Evolutionary conservation across 2,329 filamentous ascomycete genomes (phyloP), one percentile per base, ranked within the genome.

Genomic region (Fusarium sp.): DNA sequence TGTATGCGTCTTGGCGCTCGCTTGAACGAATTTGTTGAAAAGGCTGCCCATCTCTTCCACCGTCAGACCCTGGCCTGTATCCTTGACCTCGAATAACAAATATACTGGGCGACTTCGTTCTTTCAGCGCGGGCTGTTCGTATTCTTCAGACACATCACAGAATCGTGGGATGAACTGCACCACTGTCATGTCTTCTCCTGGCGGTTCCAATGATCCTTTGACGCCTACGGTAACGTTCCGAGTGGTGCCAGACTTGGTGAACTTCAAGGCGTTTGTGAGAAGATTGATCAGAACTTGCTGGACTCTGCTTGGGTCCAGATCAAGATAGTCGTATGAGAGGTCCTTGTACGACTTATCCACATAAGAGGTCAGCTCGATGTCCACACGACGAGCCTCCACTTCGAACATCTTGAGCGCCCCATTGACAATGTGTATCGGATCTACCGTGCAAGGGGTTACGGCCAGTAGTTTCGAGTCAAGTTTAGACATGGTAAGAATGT

Each of bases 251-350:
- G 83, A 83, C 34, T 88, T 88, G 1, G 92, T 95, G 73, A 94
- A 95, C 72, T 95, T 95, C 76, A 95, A 89, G 0, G 91, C 91
- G 71, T 95, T 95, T 9, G 91, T 92, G 10, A 92, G 86, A 2
- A 95, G 83, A 70, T 95, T 95, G 75, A 95, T 93, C 5, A 94
- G 81, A 1, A 94, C 90, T 76, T 95, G 92, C 50, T 91, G 85
- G 48, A 95, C 88, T 23, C 92, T 85, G 17, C 89, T 91, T 0
- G 92, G 89, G 74, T 95, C 92, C 26, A 93, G 77, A 32, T 83
- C 79, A 4, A 94, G 86, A 82, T 88, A 93, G 34, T 90, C 86
- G 32, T 91, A 80, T 0, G 79, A 79, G 2, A 89, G 79, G 2
- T 83, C 78, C 6, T 79, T 80, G 73, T 89, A 91, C 0, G 89